These are phyloP conservation scores for Letharia lupina DNA, from an alignment of 495 filamentous ascomycete genomes.

Conservation along the genomic window DNA sequence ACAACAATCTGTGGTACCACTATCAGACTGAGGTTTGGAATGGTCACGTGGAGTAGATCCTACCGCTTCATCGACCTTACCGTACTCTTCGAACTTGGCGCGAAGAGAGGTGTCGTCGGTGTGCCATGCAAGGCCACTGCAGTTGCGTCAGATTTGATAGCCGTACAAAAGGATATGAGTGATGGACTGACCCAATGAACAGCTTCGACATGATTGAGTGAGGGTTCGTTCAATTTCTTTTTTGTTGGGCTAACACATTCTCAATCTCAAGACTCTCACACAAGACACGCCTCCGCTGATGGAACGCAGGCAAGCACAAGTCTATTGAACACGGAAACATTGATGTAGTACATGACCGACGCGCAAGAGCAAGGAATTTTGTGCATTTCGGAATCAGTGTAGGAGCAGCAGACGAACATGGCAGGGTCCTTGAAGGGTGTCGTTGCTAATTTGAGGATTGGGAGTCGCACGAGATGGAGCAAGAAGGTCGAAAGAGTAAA, in stretches of 20 bases:
- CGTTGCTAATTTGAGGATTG: conserved; percentile 18
- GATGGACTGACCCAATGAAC: conserved; percentile 69
- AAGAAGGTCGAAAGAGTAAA: not conserved
- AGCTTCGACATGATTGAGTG: conserved; percentile 68
- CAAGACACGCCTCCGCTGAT: conserved; percentile 26
- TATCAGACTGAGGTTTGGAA: conserved; percentile 22
- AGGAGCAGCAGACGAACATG: conserved; percentile 28
- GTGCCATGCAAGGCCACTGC: conserved; percentile 94
- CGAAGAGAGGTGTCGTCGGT: conserved; percentile 78
- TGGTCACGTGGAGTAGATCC: conserved; percentile 33
- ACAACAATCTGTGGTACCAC: conserved; percentile 66
- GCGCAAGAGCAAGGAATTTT: conserved; percentile 22
- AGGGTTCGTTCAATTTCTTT: conserved; percentile 21
- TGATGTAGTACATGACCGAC: conserved; percentile 26
- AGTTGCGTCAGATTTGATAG: conserved; percentile 17
- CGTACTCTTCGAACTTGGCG: conserved; percentile 83
- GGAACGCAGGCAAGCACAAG: conserved; percentile 27
- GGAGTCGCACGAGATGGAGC: not conserved
- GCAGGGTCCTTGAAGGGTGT: conserved; percentile 19
- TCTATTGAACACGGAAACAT: conserved; percentile 25
- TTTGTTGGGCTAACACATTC: conserved; percentile 26
- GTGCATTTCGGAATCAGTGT: conserved; percentile 21
- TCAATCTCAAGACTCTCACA: conserved; percentile 36
- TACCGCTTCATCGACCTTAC: conserved; percentile 86
- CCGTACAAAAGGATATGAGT: conserved; percentile 7